These are phyloP conservation scores for Pythium dissotocum DNA, from an alignment of 352 stramenopile genomes.

Conservation along the genomic window DNA sequence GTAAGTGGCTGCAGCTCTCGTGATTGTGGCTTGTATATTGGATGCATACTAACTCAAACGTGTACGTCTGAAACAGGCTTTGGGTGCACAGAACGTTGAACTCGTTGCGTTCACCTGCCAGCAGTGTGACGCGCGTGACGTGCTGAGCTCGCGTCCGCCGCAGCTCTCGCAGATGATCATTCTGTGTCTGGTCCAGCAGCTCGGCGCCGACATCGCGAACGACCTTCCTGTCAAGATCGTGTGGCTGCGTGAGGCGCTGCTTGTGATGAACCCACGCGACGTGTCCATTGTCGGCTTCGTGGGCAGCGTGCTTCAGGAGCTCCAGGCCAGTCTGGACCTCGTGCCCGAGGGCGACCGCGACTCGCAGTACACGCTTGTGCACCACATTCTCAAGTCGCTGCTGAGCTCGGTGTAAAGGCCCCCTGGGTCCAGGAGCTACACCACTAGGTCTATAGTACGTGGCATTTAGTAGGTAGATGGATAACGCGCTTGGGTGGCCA, in stretches of 20 bases:
- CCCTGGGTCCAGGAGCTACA: not conserved
- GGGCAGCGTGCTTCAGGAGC: slow-evolving; percentile 73
- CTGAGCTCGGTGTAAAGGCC: slow-evolving; percentile 62
- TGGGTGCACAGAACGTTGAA: slow-evolving; percentile 76
- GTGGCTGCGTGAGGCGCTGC: slow-evolving; percentile 77
- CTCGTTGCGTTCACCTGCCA: slow-evolving; percentile 71
- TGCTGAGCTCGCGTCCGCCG: slow-evolving; percentile 62
- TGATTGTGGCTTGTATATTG: not conserved
- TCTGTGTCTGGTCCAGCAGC: slow-evolving; percentile 81
- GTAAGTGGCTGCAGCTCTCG: slow-evolving; percentile 16
- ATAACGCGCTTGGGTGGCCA: slow-evolving; percentile 6
- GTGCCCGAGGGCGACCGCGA: slow-evolving; percentile 61
- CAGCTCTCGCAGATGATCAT: slow-evolving; percentile 87
- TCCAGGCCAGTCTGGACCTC: slow-evolving; percentile 61
- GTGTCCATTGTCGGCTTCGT: slow-evolving; percentile 76
- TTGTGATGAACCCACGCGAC: slow-evolving; percentile 82
- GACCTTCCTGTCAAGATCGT: slow-evolving; percentile 69
- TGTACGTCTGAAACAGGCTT: slow-evolving; percentile 27
- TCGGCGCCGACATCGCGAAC: slow-evolving; percentile 68
- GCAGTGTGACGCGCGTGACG: slow-evolving; percentile 60
- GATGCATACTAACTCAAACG: not conserved
- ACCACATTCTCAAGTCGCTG: slow-evolving; percentile 87
- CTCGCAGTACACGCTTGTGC: slow-evolving; percentile 82
- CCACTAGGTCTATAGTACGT: not conserved
- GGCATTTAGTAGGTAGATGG: slow-evolving; percentile 1